Conservation (phyloP, 371 early-diverging fungal genomes). For the Haplosporangium sp. region DNA sequence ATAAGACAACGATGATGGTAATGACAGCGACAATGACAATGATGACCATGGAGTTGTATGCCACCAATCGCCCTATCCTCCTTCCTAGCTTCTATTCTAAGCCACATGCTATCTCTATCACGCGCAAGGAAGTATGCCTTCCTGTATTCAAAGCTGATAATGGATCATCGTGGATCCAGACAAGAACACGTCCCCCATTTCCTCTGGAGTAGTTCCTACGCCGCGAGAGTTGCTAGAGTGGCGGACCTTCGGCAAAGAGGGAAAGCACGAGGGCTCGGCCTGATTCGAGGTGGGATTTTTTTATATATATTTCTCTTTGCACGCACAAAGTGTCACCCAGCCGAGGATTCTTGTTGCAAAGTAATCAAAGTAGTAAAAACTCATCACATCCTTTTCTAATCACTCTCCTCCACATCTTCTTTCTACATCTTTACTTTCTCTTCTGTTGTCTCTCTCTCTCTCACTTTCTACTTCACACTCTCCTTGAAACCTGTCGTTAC, state of each 20-base stretch:
- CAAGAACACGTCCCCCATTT: background rate
- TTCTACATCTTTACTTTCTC: background rate
- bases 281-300: too few relatives aligned
- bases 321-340: background rate
- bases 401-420: background rate
- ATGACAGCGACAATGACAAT: too few relatives aligned
- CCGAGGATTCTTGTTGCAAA: background rate
- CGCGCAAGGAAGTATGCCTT: too few relatives aligned
- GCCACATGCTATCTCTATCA: too few relatives aligned
- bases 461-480: background rate
- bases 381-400: background rate
- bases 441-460: background rate
- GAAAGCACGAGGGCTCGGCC: background rate
- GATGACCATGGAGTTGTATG: too few relatives aligned
- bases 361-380: background rate
- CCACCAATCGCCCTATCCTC: too few relatives aligned
- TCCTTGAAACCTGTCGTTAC: background rate
- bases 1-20: too few relatives aligned
- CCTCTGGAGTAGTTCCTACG: background rate
- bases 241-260: background rate
- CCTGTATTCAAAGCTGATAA: too few relatives aligned
- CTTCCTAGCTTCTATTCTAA: too few relatives aligned
- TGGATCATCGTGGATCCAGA: background rate
- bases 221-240: background rate
- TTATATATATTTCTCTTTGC: too few relatives aligned